Evolutionary conservation across 352 stramenopile species (phyloP).

Genomic region (Pythium sp.): DNA sequence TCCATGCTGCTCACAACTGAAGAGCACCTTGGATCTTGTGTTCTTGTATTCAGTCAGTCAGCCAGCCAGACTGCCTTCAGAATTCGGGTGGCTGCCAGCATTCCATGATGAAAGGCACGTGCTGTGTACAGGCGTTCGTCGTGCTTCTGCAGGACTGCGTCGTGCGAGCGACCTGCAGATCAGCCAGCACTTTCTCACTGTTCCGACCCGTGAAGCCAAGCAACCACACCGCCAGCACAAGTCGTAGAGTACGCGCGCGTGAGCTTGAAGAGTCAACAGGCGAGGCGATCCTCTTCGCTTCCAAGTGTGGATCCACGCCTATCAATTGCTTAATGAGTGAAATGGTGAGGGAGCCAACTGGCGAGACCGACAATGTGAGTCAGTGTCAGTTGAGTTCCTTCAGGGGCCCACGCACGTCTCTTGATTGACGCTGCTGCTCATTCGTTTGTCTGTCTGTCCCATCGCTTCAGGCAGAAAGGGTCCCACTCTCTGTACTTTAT

Average conservation of each 20-base stretch:
- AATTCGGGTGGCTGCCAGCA: background rate
- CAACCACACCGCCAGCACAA: too few relatives aligned
- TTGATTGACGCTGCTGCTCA: background rate
- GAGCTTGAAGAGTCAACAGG: too few relatives aligned
- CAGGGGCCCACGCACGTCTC: background rate
- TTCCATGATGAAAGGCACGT: background rate
- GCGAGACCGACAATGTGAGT: background rate
- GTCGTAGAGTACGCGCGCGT: too few relatives aligned
- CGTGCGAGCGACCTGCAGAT: background rate
- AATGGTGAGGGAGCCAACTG: background rate
- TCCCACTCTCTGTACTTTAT: background rate
- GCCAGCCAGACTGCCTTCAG: too few relatives aligned
- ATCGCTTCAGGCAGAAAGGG: background rate
- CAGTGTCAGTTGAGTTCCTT: background rate
- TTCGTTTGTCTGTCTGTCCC: background rate
- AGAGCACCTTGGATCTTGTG: background rate
- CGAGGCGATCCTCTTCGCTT: too few relatives aligned
- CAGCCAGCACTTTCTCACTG: background rate
- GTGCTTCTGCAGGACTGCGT: background rate
- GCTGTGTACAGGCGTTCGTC: background rate
- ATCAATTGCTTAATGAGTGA: background rate
- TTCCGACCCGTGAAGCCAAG: too few relatives aligned
- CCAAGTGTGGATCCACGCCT: background rate
- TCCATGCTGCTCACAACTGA: background rate
- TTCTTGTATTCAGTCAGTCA: too few relatives aligned